Evolutionary conservation across 306 rosid species (phyloP).

Genomic region (Erythrophleum fordii): DNA sequence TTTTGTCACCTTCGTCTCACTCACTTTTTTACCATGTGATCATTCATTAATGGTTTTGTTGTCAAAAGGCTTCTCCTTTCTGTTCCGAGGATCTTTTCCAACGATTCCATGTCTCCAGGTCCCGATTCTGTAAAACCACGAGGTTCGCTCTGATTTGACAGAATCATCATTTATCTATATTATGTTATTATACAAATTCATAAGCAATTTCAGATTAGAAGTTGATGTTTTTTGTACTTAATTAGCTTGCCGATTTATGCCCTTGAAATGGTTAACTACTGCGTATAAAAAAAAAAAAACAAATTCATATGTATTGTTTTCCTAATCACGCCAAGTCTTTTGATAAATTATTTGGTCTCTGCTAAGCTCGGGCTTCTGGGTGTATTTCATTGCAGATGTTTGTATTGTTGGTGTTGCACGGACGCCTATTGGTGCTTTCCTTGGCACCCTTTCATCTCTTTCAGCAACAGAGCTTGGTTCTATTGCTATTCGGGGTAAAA

Average conservation of each 20-base stretch:
- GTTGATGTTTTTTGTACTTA: not conserved
- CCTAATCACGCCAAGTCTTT: not conserved
- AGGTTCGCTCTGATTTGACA: constrained; percentile 46
- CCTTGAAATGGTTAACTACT: not conserved
- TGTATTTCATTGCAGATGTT: constrained; percentile 60
- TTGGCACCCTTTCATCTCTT: constrained; percentile 80
- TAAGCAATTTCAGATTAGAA: constrained; percentile 9
- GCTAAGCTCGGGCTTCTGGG: not conserved
- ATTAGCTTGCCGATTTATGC: not conserved
- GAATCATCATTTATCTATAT: not conserved
- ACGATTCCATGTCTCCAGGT: constrained; percentile 58
- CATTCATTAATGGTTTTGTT: not conserved
- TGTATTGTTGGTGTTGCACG: constrained; percentile 94
- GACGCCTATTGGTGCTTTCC: constrained; percentile 86
- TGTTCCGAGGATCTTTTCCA: constrained; percentile 10
- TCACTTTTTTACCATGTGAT: not conserved
- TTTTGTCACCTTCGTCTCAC: not conserved
- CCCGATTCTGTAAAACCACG: constrained; percentile 58
- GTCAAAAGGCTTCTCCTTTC: not conserved
- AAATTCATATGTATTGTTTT: not conserved
- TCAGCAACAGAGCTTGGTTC: constrained; percentile 91
- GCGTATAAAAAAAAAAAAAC: not conserved
- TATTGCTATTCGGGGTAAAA: constrained; percentile 63
- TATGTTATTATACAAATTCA: not conserved
- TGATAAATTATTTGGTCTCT: not conserved